Base-by-base conservation (phyloP, 495 filamentous ascomycete genomes). In the Podospora appendiculata region DNA sequence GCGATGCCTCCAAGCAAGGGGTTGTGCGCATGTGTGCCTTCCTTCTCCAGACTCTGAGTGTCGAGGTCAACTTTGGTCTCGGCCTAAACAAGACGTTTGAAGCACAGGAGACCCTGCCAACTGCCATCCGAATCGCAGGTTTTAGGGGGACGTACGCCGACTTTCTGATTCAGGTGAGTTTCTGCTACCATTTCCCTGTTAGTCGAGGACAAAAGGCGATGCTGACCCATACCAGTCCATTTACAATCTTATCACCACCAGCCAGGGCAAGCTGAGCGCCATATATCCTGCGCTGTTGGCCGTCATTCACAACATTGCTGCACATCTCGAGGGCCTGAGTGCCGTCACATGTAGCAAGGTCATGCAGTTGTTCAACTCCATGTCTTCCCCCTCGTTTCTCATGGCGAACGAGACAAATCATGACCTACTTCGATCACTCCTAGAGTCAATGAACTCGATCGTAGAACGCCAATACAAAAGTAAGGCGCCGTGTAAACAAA, bases 11-110 rank as follows among this genome's bases (percentile, higher is more conserved):
- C 2, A 95, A 93, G 65, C 89, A 95, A 61, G 90, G 94, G 0
- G 79, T 96, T 4, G 89, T 97, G 16, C 77, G 92, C 40, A 95
- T 97, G 90, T 97, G 93, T 69, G 86, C 94, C 19, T 97, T 99
- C 71, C 82, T 97, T 45, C 69, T 97, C 41, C 93, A 99, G 66
- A 99, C 94, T 1, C 73, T 97, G 61, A 96, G 92, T 61, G 89
- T 91, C 1, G 93, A 96, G 70, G 81, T 83, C 40, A 93, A 87
- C 51, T 97, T 96, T 67, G 91, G 90, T 10, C 82, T 85, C 63
- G 89, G 89, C 59, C 74, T 97, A 50, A 97, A 96, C 69, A 88
- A 88, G 65, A 77, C 76, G 32, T 97, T 99, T 52, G 87, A 93
- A 51, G 87, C 80, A 3, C 94, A 97, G 64, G 89, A 96, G 35